Evolutionary conservation across 139 green algal species (phyloP).

Genomic region (Coelastrella sp.): DNA sequence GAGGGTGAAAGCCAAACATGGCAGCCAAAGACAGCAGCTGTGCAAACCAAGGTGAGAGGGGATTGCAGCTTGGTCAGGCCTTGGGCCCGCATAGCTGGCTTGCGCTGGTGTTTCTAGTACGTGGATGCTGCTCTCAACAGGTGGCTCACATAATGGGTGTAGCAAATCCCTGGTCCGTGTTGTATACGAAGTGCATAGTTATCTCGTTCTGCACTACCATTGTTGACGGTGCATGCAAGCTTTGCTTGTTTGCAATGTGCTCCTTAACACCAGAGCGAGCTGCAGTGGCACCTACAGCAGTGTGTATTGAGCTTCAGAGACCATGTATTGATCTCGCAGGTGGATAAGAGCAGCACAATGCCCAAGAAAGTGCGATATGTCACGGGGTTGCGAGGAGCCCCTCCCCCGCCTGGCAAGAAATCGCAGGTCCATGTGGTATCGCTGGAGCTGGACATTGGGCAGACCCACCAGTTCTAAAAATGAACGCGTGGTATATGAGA

Average conservation of each 20-base stretch:
- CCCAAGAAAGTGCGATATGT: conserved; percentile 79
- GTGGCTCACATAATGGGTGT: too few species aligned
- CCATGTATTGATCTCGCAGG: not conserved
- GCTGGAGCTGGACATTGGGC: conserved; percentile 79
- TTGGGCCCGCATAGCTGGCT: too few species aligned
- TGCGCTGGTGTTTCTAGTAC: too few species aligned
- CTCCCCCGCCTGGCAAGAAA: conserved; percentile 68
- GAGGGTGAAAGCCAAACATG: conserved; percentile 79
- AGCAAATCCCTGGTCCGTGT: too few species aligned
- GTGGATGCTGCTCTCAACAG: too few species aligned
- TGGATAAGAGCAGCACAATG: conserved; percentile 76
- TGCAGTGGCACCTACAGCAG: too few species aligned
- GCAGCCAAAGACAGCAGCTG: conserved; percentile 62
- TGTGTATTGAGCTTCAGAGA: not conserved
- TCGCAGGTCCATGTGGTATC: conserved; percentile 58
- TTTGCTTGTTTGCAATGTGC: too few species aligned
- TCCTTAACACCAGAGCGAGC: too few species aligned
- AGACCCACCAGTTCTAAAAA: conserved; percentile 75
- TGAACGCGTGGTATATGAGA: not conserved
- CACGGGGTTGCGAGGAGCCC: conserved; percentile 69
- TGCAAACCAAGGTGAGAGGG: conserved; percentile 59
- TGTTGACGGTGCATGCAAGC: too few species aligned
- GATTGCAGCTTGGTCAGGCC: not conserved
- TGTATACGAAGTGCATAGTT: too few species aligned
- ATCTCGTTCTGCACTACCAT: too few species aligned